Percentiles rank a stretch among this genome's conserved stretches.
Conservation (phyloP, 257 asterid genomes). For the Agastache rugosa region DNA sequence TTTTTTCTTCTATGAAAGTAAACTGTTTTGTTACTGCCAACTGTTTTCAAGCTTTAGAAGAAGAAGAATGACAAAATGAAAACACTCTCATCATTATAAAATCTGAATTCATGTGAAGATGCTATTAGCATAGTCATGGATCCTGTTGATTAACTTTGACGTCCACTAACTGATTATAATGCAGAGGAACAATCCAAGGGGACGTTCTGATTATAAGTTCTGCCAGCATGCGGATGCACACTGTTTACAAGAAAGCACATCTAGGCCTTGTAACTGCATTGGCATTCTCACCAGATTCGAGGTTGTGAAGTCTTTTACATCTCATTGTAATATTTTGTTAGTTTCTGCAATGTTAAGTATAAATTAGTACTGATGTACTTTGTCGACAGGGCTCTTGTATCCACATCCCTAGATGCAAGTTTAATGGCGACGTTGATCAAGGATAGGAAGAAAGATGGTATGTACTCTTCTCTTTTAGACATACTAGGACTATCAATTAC, state of each 20-base stretch:
- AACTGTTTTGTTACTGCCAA: neutral
- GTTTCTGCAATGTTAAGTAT: constrained; percentile 19
- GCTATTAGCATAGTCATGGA: neutral
- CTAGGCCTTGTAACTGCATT: constrained; percentile 83
- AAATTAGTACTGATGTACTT: constrained; percentile 33
- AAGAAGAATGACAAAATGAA: neutral
- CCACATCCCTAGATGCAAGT: constrained; percentile 91
- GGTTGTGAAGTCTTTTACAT: constrained; percentile 49
- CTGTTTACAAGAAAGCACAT: constrained; percentile 78
- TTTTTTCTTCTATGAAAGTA: constrained; percentile 15
- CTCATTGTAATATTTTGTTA: constrained; percentile 14
- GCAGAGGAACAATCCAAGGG: constrained; percentile 94
- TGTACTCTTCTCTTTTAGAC: constrained; percentile 22
- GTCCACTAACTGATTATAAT: constrained; percentile 37
- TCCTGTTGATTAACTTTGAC: constrained; percentile 18
- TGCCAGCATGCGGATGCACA: constrained; percentile 57
- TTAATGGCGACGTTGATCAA: constrained; percentile 69
- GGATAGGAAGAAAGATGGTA: constrained; percentile 68
- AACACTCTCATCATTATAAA: neutral
- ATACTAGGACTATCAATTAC: constrained; percentile 17
- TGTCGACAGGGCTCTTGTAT: constrained; percentile 66
- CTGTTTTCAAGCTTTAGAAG: constrained; percentile 19
- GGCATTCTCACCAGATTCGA: constrained; percentile 83
- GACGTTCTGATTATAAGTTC: constrained; percentile 62
- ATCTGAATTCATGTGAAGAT: neutral